Percentiles rank a stretch among this genome's conserved stretches.
Evolutionary conservation across 345 rosid genomes (phyloP).

Genomic region (Odontarrhena argentea): DNA sequence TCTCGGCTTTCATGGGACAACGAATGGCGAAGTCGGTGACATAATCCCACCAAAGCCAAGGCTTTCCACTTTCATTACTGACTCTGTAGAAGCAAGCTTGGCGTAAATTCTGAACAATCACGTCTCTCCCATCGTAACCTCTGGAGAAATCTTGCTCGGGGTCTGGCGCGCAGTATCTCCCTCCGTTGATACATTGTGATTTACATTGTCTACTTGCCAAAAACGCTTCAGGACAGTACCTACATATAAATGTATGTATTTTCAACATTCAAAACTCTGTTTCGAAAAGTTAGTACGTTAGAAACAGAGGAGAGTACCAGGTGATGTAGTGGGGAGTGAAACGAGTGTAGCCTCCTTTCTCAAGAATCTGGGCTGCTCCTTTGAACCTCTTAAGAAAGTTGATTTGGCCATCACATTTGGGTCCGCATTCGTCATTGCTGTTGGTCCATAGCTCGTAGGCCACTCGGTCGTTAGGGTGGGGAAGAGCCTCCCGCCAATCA

Average conservation of each 20-base stretch:
- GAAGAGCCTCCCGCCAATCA: slow-evolving; percentile 62
- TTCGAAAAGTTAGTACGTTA: background rate
- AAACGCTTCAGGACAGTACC: slow-evolving; percentile 59
- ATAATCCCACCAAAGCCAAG: slow-evolving; percentile 78
- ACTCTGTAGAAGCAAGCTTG: slow-evolving; percentile 59
- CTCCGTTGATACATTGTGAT: slow-evolving; percentile 58
- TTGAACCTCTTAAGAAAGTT: slow-evolving; percentile 59
- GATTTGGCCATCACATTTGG: slow-evolving; percentile 57
- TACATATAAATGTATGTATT: background rate
- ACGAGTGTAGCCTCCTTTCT: slow-evolving; percentile 61
- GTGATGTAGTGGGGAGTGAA: slow-evolving; percentile 66
- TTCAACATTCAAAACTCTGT: background rate
- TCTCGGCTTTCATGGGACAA: slow-evolving; percentile 63
- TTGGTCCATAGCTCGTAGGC: slow-evolving; percentile 66
- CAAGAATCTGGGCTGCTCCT: slow-evolving; percentile 67
- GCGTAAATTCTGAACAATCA: slow-evolving; percentile 54
- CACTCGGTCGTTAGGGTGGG: slow-evolving; percentile 62
- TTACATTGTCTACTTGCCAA: slow-evolving; percentile 57
- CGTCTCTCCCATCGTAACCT: slow-evolving; percentile 66
- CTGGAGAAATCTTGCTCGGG: slow-evolving; percentile 60
- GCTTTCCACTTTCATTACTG: slow-evolving; percentile 54
- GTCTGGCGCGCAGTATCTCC: slow-evolving; percentile 64
- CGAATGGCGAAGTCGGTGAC: slow-evolving; percentile 62
- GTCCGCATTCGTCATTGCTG: slow-evolving; percentile 61
- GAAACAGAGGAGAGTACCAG: slow-evolving; percentile 38